These are phyloP conservation scores for Coemansia sp. DNA, from an alignment of 192 early-diverging fungal genomes.

Conservation along the genomic window DNA sequence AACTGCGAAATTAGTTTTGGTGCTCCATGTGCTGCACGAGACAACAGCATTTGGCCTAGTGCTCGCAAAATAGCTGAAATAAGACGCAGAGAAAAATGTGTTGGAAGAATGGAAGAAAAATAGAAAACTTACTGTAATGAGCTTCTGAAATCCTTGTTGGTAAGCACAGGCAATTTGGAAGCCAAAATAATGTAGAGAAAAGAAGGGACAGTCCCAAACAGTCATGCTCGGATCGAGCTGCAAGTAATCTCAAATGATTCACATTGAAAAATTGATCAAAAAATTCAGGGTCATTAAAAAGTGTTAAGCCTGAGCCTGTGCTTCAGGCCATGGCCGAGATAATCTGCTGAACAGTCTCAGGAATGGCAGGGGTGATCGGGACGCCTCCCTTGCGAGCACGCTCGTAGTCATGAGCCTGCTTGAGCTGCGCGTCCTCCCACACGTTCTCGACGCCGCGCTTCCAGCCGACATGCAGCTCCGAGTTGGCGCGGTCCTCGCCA, in stretches of 20 bases:
- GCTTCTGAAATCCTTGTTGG: not conserved
- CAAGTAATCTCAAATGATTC: not conserved
- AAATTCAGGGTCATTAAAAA: not conserved
- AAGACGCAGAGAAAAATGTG: not conserved
- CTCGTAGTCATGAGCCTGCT: conserved; percentile 49
- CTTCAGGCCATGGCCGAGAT: conserved; percentile 5
- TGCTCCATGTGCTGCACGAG: not conserved
- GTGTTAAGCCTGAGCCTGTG: not conserved
- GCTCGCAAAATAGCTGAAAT: not conserved
- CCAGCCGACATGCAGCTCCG: conserved; percentile 50
- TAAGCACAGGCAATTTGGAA: not conserved
- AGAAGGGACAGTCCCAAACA: not conserved
- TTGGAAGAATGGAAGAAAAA: not conserved
- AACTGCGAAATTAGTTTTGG: conserved; percentile 6
- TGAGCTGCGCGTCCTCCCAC: conserved; percentile 53
- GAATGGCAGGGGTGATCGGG: conserved; percentile 38
- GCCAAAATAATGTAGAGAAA: not conserved
- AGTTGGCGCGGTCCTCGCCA: conserved; percentile 58
- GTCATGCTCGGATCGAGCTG: not conserved
- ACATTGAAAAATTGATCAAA: not conserved
- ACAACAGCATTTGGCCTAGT: conserved; percentile 1
- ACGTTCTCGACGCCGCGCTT: conserved; percentile 51
- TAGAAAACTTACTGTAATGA: conserved; percentile 7
- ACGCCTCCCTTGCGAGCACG: conserved; percentile 49
- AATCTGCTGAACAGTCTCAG: conserved; percentile 45